A percentile compares a stretch with the other conserved stretches of the same genome.
phyloP scores from a whole-genome alignment of 106 monocot genomes.

The Dendrobium nobile region DNA sequence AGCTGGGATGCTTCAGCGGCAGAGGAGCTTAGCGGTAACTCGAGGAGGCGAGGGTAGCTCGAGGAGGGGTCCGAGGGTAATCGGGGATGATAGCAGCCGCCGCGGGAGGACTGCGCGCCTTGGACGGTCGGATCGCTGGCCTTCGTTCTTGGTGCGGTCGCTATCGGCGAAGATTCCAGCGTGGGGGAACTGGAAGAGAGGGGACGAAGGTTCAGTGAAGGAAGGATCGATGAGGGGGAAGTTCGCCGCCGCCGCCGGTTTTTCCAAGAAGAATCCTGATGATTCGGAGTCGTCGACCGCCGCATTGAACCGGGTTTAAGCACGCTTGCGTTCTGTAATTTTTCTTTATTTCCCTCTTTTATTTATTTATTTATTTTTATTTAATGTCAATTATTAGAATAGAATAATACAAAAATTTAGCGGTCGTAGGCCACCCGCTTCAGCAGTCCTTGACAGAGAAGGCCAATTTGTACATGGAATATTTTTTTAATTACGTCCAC shows the following conservation, averaged over 20 bases:
- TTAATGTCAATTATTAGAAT: not conserved
- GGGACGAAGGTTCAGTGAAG: constrained; percentile 4
- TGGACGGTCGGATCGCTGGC: constrained; percentile 48
- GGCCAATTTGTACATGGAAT: too few species aligned
- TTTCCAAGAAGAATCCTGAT: not conserved
- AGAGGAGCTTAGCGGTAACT: constrained; percentile 27
- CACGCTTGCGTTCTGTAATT: not conserved
- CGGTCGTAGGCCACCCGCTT: not conserved
- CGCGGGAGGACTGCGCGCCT: constrained; percentile 19
- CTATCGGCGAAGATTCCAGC: constrained; percentile 29
- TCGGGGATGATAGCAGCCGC: constrained; percentile 26
- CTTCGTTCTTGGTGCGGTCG: constrained; percentile 35
- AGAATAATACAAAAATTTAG: not conserved
- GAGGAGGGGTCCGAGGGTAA: constrained; percentile 16
- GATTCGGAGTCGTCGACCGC: constrained; percentile 4
- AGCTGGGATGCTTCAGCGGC: constrained; percentile 29
- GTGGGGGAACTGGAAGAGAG: constrained; percentile 30
- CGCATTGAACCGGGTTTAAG: constrained; percentile 7
- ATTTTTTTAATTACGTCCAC: too few species aligned
- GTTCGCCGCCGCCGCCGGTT: constrained; percentile 3
- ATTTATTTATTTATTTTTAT: not conserved
- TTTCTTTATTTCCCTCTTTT: not conserved
- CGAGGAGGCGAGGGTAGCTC: constrained; percentile 28
- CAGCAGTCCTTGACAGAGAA: not conserved
- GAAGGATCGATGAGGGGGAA: constrained; percentile 33